Percentiles rank a stretch among this genome's conserved stretches.
Conservation (phyloP, 225 moss, liverwort and hornwort species). For the Thuidium tamariscinum region DNA sequence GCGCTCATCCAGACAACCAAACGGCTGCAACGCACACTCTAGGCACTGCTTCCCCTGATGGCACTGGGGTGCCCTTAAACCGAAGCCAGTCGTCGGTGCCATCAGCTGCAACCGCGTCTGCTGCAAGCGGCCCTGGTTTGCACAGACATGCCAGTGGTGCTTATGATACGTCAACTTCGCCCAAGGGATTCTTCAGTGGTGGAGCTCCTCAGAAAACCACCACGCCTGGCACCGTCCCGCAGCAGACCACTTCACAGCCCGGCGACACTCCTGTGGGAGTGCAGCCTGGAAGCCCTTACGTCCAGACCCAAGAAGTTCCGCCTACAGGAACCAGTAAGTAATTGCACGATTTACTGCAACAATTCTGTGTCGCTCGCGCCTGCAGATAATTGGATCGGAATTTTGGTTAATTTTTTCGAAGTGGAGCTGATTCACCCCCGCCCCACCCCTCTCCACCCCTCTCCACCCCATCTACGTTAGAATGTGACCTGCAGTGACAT, state of each 20-base stretch:
- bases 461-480: not conserved
- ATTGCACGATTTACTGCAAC: not conserved
- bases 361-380: not conserved
- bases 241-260: slow-evolving; percentile 12
- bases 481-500: not conserved
- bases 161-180: not conserved
- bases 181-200: slow-evolving; percentile 14
- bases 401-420: not conserved
- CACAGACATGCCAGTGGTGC: slow-evolving; percentile 33
- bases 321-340: slow-evolving; percentile 36
- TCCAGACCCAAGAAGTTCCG: slow-evolving; percentile 45
- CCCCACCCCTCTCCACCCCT: not conserved
- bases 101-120: not conserved
- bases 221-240: not conserved
- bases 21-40: slow-evolving; percentile 39
- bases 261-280: slow-evolving; percentile 5
- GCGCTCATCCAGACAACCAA: slow-evolving; percentile 71
- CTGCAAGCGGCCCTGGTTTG: not conserved
- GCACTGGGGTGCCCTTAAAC: not conserved
- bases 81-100: slow-evolving; percentile 18
- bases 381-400: not conserved
- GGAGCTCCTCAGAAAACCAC: not conserved
- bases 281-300: slow-evolving; percentile 42
- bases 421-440: not conserved
- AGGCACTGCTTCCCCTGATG: not conserved